A percentile compares a stretch with the other conserved stretches of the same genome.
phyloP scores from a whole-genome alignment of 208 protist species.

The Acanthamoeba lenticulata region DNA sequence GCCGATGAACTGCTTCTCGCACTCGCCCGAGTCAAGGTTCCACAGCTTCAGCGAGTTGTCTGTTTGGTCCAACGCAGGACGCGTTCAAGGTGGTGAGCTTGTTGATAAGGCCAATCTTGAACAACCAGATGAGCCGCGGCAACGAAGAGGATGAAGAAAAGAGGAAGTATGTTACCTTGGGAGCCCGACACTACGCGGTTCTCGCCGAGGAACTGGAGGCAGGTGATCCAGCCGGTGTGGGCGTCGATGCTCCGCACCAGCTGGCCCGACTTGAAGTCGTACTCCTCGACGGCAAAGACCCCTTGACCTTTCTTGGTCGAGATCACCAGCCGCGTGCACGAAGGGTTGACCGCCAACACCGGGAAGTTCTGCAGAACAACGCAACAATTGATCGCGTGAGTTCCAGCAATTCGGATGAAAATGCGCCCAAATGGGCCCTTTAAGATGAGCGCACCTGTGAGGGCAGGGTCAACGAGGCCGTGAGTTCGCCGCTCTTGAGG shows the following conservation, averaged over 20 bases:
- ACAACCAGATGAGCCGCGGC: not conserved
- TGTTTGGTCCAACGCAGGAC: not conserved
- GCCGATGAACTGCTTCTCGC: not conserved
- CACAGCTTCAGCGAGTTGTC: conserved; percentile 30
- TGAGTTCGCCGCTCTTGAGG: conserved; percentile 9
- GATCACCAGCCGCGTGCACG: conserved; percentile 15
- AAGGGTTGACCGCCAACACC: not conserved
- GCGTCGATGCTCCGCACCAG: not conserved
- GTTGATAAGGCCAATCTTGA: not conserved
- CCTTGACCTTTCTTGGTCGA: not conserved
- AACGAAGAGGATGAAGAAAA: no score
- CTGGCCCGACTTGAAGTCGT: not conserved
- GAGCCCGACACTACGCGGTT: not conserved
- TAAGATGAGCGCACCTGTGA: not conserved
- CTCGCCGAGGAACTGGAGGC: conserved; percentile 9
- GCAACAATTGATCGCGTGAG: not conserved
- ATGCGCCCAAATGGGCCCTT: not conserved
- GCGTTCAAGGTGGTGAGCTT: no score
- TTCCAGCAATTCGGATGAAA: not conserved
- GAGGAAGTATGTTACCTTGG: not conserved
- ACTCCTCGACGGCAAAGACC: not conserved
- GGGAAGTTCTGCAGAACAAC: conserved; percentile 7
- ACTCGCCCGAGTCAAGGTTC: not conserved
- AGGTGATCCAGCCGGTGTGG: conserved; percentile 17
- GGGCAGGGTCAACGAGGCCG: not conserved